Evolutionary conservation across 495 filamentous ascomycete genomes (phyloP).

Genomic region (Monascus purpureus): DNA sequence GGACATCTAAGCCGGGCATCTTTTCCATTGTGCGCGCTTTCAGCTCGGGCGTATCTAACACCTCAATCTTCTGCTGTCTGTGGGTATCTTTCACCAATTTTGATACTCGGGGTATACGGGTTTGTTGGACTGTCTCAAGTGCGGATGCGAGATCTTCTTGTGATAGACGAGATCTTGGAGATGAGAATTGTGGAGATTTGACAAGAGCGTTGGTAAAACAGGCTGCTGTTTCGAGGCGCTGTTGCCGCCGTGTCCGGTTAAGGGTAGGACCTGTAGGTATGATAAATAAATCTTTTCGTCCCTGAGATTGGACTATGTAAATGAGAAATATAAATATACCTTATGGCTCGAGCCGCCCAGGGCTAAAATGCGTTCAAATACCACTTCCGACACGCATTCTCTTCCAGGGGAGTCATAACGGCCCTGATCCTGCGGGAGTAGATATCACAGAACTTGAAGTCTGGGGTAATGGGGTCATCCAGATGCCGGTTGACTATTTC

Average conservation of each 20-base stretch:
- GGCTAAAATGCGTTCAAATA: slow-evolving; percentile 10
- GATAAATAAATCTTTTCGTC: neutral
- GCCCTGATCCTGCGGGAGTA: slow-evolving; percentile 4
- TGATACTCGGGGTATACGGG: slow-evolving; percentile 6
- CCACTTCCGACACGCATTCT: slow-evolving; percentile 14
- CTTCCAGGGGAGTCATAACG: slow-evolving; percentile 8
- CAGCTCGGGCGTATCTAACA: slow-evolving; percentile 6
- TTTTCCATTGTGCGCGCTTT: slow-evolving; percentile 1
- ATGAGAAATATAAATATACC: slow-evolving; percentile 8
- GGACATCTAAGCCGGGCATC: slow-evolving; percentile 2
- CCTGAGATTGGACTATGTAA: too few relatives aligned
- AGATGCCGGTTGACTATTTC: slow-evolving; percentile 9
- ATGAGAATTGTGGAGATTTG: neutral
- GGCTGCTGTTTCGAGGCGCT: slow-evolving; percentile 25
- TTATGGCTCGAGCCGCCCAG: slow-evolving; percentile 17
- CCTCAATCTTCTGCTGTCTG: slow-evolving; percentile 8
- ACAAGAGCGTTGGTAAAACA: slow-evolving; percentile 17
- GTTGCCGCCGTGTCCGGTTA: slow-evolving; percentile 20
- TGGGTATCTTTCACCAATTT: slow-evolving; percentile 6
- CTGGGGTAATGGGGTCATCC: slow-evolving; percentile 17
- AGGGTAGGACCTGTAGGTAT: slow-evolving; percentile 7
- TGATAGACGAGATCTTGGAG: slow-evolving; percentile 2
- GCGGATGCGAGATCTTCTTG: slow-evolving; percentile 3
- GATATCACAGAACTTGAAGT: slow-evolving; percentile 8
- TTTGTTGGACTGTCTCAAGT: slow-evolving; percentile 6